Base-by-base conservation (phyloP, 2,329 filamentous ascomycete genomes). In the Diplodia sapinea region DNA sequence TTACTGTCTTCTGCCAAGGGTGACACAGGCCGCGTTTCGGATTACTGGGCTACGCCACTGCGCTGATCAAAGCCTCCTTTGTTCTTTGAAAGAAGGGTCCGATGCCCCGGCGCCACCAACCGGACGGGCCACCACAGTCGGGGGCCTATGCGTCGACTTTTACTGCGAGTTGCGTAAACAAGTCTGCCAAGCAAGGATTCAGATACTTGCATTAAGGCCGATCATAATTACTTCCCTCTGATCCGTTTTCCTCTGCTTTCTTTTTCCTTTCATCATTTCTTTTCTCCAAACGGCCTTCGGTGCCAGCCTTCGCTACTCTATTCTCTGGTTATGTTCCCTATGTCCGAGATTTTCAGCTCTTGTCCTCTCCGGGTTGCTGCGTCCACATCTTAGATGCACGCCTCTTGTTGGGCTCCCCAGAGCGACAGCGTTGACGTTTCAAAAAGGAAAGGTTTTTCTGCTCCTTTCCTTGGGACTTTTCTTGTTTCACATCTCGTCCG, bases 391-490 rank as follows among this genome's bases (percentile, higher is more conserved):
- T 51, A 29, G 54, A 50, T 66, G 52, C 29, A 52, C 54, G 26
- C 31, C 38, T 66, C 50, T 50, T 59, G 15, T 26, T 51, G 12
- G 59, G 47, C 59, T 63, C 59, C 49, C 64, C 43, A 66, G 64
- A 66, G 54, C 64, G 64, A 56, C 43, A 63, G 54, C 64, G 64
- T 66, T 52, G 64, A 54, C 54, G 64, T 66, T 59, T 52, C 36
- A 36, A 51, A 56, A 59, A n/a, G 47, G 47, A n/a, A 51, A 51
- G 47, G 26, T 26, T 26, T 26, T 26, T 4, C 26, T 40, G 51
- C 31, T 56, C 8, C 29, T 51, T 47, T 43, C 40, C 20, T 20
- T 38, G 31, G 59, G 59, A 51, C 47, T 63, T 51, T 51, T 17
- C 59, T 47, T 33, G 56, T 7, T 63, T 63, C 50, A 38, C 11